A percentile compares a stretch with the other conserved stretches of the same genome.
These are phyloP conservation scores for Emmonsiellopsis sp. DNA, from an alignment of 2,329 filamentous ascomycete genomes.

Conservation along the genomic window DNA sequence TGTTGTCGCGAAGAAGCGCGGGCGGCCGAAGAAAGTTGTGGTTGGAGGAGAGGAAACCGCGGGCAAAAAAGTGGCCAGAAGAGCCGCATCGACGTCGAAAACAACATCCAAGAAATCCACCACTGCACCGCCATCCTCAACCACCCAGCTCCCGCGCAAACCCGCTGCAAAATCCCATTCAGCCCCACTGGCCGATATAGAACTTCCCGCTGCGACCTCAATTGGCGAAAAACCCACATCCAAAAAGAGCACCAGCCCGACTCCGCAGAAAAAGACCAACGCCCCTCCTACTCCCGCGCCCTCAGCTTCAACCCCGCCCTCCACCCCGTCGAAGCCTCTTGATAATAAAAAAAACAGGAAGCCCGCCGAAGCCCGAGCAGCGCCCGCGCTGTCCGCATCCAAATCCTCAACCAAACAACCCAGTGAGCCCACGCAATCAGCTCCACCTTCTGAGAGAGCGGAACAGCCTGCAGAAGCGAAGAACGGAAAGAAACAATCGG, in stretches of 20 bases:
- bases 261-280: neutral
- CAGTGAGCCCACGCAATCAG: neutral
- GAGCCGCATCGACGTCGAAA: neutral
- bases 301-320: neutral
- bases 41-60: neutral
- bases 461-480: neutral
- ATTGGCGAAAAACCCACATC: neutral
- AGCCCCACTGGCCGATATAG: neutral
- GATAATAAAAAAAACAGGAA: neutral
- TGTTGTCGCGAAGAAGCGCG: neutral
- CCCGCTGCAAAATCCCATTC: neutral
- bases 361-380: neutral
- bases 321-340: neutral
- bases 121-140: neutral
- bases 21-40: constrained; percentile 4
- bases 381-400: neutral
- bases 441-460: neutral
- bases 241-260: neutral
- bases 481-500: neutral
- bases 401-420: neutral
- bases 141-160: neutral
- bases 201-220: neutral
- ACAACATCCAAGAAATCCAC: neutral
- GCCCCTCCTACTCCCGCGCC: neutral
- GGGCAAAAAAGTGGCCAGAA: neutral